Conservation (phyloP, 1,284 basidiomycete species). For the Ganoderma multipileum region DNA sequence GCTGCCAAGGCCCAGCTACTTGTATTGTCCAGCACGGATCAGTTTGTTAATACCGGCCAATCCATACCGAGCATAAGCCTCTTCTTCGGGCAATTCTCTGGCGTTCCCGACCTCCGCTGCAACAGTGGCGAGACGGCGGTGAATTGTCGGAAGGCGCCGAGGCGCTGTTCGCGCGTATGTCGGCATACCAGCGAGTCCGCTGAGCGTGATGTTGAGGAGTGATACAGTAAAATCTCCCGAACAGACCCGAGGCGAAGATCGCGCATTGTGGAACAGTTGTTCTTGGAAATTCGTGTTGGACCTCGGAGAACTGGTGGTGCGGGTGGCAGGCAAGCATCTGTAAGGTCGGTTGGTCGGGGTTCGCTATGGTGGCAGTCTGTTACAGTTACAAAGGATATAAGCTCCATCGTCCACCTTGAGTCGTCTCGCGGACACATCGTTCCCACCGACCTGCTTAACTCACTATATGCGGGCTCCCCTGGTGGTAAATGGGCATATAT, state of each 20-base stretch:
- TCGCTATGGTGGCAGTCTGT: neutral
- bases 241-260: neutral
- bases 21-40: conserved; percentile 10
- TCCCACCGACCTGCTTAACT: no score
- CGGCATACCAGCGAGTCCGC: no score
- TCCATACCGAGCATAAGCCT: conserved; percentile 33
- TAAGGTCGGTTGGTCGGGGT: neutral
- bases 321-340: neutral
- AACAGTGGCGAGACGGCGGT: neutral
- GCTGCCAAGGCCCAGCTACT: conserved; percentile 12
- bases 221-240: neutral
- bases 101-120: neutral
- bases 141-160: conserved; percentile 2
- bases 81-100: conserved; percentile 28
- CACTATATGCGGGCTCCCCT: no score
- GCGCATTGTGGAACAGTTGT: neutral
- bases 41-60: conserved; percentile 1
- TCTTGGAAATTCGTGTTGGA: neutral
- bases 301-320: neutral
- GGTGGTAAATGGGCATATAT: neutral
- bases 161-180: neutral
- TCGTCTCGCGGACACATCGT: neutral
- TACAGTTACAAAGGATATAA: no score
- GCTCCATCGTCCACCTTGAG: no score
- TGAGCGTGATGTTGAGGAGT: neutral